Conservation (phyloP, 768 basidiomycete genomes). For the Albatrellus ellisii region DNA sequence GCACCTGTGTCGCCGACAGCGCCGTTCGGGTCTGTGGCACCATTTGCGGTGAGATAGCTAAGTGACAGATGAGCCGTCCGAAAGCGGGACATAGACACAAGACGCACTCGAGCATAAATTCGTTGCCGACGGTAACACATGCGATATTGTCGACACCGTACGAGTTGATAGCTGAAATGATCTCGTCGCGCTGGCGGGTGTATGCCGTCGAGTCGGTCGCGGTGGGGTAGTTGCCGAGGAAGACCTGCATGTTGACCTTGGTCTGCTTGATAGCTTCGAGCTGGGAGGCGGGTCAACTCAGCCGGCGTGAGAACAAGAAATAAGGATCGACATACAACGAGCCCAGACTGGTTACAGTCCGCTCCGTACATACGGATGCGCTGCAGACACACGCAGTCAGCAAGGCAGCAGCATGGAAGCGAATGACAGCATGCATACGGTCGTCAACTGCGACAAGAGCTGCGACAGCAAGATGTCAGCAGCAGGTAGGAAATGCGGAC, state of each 20-base stretch:
- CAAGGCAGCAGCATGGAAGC: no score
- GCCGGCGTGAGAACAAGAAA: not conserved
- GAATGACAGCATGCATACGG: conserved; percentile 17
- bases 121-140: conserved; percentile 88
- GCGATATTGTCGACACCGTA: conserved; percentile 67
- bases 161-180: conserved; percentile 54
- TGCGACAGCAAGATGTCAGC: no score
- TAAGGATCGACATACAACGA: conserved; percentile 41
- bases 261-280: conserved; percentile 86
- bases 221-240: conserved; percentile 55
- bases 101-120: conserved; percentile 69
- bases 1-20: conserved; percentile 35
- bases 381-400: no score
- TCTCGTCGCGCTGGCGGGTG: conserved; percentile 51
- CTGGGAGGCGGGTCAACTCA: no score
- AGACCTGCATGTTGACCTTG: conserved; percentile 77
- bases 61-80: not conserved
- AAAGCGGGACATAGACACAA: no score
- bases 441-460: conserved; percentile 81
- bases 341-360: conserved; percentile 72
- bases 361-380: conserved; percentile 77
- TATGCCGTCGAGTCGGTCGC: conserved; percentile 62
- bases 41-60: conserved; percentile 48
- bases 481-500: no score
- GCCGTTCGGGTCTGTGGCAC: conserved; percentile 38